Conservation (phyloP, 345 rosid genomes). For the Laguncularia racemosa region DNA sequence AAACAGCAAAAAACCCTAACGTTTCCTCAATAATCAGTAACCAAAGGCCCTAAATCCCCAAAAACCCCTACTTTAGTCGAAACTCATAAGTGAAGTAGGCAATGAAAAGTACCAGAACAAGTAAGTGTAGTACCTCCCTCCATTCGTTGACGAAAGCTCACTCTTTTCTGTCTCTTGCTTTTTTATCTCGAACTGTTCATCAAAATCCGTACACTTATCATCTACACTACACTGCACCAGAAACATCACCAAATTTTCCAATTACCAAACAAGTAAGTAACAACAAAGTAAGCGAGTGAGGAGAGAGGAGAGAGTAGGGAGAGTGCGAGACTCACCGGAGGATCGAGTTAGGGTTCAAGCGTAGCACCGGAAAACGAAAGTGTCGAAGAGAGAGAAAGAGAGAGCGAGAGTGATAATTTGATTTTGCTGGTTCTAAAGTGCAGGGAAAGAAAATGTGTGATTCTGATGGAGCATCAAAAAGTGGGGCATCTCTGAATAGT, state of each 20-base stretch:
- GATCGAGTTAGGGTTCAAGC: conserved; percentile 72
- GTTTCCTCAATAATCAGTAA: too few species aligned
- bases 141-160: conserved; percentile 71
- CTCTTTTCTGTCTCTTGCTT: conserved; percentile 51
- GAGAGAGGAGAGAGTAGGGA: conserved; percentile 35
- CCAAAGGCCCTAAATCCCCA: not conserved
- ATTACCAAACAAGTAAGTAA: not conserved
- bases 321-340: conserved; percentile 25
- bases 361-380: conserved; percentile 15
- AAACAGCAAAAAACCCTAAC: too few species aligned
- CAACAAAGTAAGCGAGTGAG: not conserved
- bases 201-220: conserved; percentile 12
- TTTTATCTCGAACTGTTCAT: conserved; percentile 56
- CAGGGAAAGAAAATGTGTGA: conserved; percentile 12
- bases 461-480: conserved; percentile 15
- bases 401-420: conserved; percentile 9
- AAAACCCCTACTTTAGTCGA: not conserved
- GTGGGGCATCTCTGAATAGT: conserved; percentile 13
- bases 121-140: conserved; percentile 96
- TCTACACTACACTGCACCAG: conserved; percentile 5
- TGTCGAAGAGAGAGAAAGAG: conserved; percentile 18
- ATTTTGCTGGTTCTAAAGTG: conserved; percentile 5
- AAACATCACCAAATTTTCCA: not conserved
- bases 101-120: conserved; percentile 76
- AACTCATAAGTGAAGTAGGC: conserved; percentile 13